phyloP scores from a whole-genome alignment of 352 stramenopile species.

The Phytophthora colocasiae region DNA sequence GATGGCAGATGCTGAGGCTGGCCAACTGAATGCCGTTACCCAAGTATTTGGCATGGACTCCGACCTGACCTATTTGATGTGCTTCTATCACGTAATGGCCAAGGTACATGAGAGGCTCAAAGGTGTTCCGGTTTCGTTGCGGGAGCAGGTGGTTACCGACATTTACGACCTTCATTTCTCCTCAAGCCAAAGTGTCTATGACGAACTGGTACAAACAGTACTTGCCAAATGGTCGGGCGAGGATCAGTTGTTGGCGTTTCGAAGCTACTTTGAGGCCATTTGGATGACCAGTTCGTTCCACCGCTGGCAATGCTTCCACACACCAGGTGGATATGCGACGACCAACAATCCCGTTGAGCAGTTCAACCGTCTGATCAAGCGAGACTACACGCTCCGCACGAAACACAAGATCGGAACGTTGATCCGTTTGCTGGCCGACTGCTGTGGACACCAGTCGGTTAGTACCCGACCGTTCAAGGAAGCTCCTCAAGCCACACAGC shows the following conservation, averaged over 20 bases:
- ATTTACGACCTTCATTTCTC: conserved; percentile 3
- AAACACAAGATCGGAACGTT: conserved; percentile 16
- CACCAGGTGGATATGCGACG: not conserved
- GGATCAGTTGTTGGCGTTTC: not conserved
- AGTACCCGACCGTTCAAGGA: not conserved
- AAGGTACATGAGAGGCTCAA: not conserved
- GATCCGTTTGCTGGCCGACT: not conserved
- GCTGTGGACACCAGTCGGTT: not conserved
- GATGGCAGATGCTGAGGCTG: not conserved
- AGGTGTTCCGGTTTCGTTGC: not conserved
- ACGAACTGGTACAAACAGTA: not conserved
- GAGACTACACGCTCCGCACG: conserved; percentile 21
- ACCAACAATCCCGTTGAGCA: conserved; percentile 14
- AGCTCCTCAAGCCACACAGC: not conserved
- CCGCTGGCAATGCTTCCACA: not conserved
- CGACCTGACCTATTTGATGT: not conserved
- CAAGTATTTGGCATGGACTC: not conserved
- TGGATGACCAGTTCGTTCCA: not conserved
- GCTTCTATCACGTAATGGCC: not conserved
- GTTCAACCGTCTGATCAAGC: conserved; percentile 28
- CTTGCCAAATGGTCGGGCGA: not conserved
- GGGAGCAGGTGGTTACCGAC: not conserved
- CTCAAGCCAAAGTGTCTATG: no score
- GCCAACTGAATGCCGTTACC: not conserved
- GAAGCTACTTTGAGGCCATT: not conserved